phyloP scores from a whole-genome alignment of 106 monocot genomes.

The Chionographis japonica region DNA sequence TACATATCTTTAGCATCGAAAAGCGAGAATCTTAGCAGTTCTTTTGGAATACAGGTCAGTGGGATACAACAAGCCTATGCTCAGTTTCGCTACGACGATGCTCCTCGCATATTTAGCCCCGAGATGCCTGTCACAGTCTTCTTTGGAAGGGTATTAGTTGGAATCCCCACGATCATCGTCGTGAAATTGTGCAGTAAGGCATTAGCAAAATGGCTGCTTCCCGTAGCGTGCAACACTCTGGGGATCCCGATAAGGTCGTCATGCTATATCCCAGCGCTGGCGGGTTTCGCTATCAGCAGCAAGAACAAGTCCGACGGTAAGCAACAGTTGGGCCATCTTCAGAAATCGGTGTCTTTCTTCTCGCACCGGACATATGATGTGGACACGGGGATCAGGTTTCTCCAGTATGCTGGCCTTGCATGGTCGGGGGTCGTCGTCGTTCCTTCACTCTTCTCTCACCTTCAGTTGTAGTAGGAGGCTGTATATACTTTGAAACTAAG shows the following conservation, averaged over 20 bases:
- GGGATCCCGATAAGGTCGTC: conserved; percentile 38
- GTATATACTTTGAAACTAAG: too few species aligned
- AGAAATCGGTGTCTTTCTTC: not conserved
- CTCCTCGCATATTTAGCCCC: conserved; percentile 12
- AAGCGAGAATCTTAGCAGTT: too few species aligned
- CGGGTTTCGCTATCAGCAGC: not conserved
- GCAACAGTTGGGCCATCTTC: not conserved
- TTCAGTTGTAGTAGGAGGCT: conserved; percentile 15
- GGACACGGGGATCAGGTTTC: conserved; percentile 40
- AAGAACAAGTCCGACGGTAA: conserved; percentile 11
- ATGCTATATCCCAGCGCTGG: conserved; percentile 33
- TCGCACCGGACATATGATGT: conserved; percentile 26
- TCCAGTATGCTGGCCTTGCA: conserved; percentile 45
- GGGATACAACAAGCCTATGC: conserved; percentile 32
- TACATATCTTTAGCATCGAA: too few species aligned
- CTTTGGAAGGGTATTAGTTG: conserved; percentile 26
- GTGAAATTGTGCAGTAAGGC: conserved; percentile 56
- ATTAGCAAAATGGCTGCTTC: conserved; percentile 41
- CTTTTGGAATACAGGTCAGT: conserved; percentile 19
- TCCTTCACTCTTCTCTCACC: conserved; percentile 28
- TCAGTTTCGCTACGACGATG: conserved; percentile 11
- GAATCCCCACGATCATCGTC: conserved; percentile 40
- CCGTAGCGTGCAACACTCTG: conserved; percentile 22
- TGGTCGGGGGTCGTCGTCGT: conserved; percentile 41
- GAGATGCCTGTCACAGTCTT: conserved; percentile 13